Base-by-base conservation (phyloP, 768 basidiomycete species). In the Kwoniella europaea region DNA sequence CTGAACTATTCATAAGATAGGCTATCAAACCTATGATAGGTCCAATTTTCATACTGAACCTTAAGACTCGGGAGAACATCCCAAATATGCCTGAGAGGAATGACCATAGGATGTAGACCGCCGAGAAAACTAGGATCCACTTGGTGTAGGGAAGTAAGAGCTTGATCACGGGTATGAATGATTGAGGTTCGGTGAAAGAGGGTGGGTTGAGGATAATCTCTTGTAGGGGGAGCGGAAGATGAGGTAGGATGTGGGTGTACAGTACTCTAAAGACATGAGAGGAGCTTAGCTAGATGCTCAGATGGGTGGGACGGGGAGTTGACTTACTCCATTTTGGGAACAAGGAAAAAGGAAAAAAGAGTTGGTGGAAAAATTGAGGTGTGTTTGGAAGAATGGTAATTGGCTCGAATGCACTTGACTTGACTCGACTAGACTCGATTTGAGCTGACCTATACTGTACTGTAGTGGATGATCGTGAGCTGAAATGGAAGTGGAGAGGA, bases 1-100 rank as follows among this genome's bases (percentile, higher is more conserved):
- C 79, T 9, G 77, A 79, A 42, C 57, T 67, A 18, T 74, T 71
- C 79, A 81, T 81, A 41, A 81, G 22, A 74, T 74, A 79, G 1
- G 69, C 76, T 20, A 79, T 67, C 3, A 81, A n/a, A 10, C 76
- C 79, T 7, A 81, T 50, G 43, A 81, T 71, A 0, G 79, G 77
- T 20, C 77, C 78, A 46, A 81, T 73, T n/a, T 71, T 70, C 56
- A 73, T 22, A 16, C 60, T 64, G 70, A 81, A 79, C 10, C 77
- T 63, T 16, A 79, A n/a, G 63, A 81, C 66, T 6, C 79, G 68
- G 13, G 77, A 73, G 35, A 77, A 72, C 52, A 76, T 79, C 4
- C 79, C 77, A 22, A 81, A 69, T 24, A 77, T 43, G 0, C 68
- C 70, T 2, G 73, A 44, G 54, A 79, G 29, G 43, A 70, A 71